phyloP scores from a whole-genome alignment of 2,329 filamentous ascomycete genomes.

The Neurospora sp. region DNA sequence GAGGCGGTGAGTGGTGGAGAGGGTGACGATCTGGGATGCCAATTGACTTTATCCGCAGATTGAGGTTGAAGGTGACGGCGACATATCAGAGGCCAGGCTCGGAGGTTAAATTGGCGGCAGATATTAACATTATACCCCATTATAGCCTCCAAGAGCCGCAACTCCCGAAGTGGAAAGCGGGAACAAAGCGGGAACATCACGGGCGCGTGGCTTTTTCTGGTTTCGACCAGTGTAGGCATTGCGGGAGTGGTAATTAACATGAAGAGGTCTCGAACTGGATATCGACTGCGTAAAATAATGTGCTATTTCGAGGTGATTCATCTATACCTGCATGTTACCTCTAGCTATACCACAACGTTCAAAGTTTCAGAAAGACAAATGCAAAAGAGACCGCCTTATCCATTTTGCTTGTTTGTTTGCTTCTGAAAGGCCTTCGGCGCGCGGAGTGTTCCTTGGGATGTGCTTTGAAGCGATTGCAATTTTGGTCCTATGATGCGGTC shows the following conservation, averaged over 20 bases:
- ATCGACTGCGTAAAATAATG: not conserved
- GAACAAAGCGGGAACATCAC: not conserved
- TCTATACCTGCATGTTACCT: not conserved
- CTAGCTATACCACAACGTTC: not conserved
- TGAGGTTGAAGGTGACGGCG: constrained; percentile 7
- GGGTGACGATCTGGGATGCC: constrained; percentile 6
- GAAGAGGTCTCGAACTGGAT: not conserved
- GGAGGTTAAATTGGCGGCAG: constrained; percentile 16
- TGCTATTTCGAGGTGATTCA: not conserved
- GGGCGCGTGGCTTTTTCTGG: not conserved
- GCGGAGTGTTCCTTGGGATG: not conserved
- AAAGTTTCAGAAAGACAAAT: not conserved
- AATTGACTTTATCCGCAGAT: constrained; percentile 19
- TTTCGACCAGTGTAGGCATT: not conserved
- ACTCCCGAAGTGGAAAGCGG: constrained; percentile 9
- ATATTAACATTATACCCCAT: constrained; percentile 14
- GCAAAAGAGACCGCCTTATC: not conserved
- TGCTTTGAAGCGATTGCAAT: not conserved
- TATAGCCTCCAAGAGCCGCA: constrained; percentile 16
- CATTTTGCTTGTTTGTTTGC: not conserved
- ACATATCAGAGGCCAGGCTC: constrained; percentile 9
- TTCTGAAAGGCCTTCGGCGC: not conserved
- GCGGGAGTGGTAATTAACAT: not conserved
- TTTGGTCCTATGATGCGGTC: not conserved
- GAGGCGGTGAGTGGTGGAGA: constrained; percentile 1